These are phyloP conservation scores for Pythium chondricola DNA, from an alignment of 352 stramenopile genomes.

Conservation along the genomic window DNA sequence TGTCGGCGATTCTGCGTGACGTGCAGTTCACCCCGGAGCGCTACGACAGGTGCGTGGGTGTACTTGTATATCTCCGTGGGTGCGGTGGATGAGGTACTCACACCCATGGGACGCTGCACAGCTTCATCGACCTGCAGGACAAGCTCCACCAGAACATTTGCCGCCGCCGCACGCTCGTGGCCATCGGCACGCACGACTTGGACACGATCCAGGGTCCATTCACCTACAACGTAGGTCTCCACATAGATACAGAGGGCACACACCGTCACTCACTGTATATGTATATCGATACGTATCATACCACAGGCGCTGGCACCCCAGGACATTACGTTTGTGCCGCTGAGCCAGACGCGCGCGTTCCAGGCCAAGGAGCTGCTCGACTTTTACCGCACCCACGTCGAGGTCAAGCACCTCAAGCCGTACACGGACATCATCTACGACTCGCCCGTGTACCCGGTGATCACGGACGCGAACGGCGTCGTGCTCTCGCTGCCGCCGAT, in stretches of 20 bases:
- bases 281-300: not conserved
- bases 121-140: conserved; percentile 99
- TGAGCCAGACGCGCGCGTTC: conserved; percentile 90
- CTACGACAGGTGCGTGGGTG: conserved; percentile 90
- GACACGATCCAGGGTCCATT: conserved; percentile 94
- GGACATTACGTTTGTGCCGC: conserved; percentile 96
- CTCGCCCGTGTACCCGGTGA: conserved; percentile 96
- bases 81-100: too few species aligned
- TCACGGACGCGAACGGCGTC: conserved; percentile 93
- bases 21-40: conserved; percentile 93
- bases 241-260: too few species aligned
- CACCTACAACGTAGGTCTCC: conserved; percentile 72
- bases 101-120: too few species aligned
- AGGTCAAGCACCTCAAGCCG: conserved; percentile 98
- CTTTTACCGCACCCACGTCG: conserved; percentile 92
- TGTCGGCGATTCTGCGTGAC: conserved; percentile 96
- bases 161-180: conserved; percentile 97
- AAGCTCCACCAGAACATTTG: conserved; percentile 99
- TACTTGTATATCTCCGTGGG: too few species aligned
- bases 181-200: conserved; percentile 99
- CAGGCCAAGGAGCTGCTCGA: conserved; percentile 94
- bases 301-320: conserved; percentile 84
- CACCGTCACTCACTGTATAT: not conserved
- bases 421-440: conserved; percentile 99
- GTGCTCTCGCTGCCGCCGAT: conserved; percentile 98